Conservation (phyloP, 768 basidiomycete species). For the Mycena epipterygia region DNA sequence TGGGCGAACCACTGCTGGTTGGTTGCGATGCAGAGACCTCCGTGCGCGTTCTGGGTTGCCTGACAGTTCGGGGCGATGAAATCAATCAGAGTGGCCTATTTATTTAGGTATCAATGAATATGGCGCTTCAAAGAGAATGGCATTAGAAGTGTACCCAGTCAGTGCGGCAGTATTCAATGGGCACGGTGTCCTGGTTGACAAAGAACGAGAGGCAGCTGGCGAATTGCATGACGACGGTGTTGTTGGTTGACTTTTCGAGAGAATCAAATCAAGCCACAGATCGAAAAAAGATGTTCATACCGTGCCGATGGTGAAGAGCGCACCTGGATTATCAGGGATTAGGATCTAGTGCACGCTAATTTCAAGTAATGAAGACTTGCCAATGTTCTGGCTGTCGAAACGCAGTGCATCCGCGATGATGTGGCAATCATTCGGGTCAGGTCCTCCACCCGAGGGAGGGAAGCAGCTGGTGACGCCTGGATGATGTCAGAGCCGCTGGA, state of each 20-base stretch:
- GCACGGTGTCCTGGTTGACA: constrained; percentile 58
- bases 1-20: constrained; percentile 65
- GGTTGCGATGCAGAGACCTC: constrained; percentile 61
- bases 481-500: not conserved
- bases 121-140: not conserved
- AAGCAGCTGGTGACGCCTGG: constrained; percentile 61
- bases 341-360: no score
- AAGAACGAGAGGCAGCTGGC: constrained; percentile 61
- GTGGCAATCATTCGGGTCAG: constrained; percentile 61
- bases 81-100: constrained; percentile 55
- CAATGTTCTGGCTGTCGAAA: constrained; percentile 61
- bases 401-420: constrained; percentile 64
- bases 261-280: not conserved
- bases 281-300: constrained; percentile 34
- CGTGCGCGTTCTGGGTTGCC: constrained; percentile 63
- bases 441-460: constrained; percentile 59
- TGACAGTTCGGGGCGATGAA: constrained; percentile 62
- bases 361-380: constrained; percentile 42
- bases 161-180: constrained; percentile 59
- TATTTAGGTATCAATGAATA: constrained; percentile 30
- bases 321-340: constrained; percentile 38
- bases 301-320: constrained; percentile 48
- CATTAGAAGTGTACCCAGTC: constrained; percentile 55
- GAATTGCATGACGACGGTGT: constrained; percentile 57
- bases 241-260: constrained; percentile 45